Evolutionary conservation across 2,329 filamentous ascomycete species (phyloP), one percentile per base, ranked within the genome.

Genomic region (Aspergillus sp.): DNA sequence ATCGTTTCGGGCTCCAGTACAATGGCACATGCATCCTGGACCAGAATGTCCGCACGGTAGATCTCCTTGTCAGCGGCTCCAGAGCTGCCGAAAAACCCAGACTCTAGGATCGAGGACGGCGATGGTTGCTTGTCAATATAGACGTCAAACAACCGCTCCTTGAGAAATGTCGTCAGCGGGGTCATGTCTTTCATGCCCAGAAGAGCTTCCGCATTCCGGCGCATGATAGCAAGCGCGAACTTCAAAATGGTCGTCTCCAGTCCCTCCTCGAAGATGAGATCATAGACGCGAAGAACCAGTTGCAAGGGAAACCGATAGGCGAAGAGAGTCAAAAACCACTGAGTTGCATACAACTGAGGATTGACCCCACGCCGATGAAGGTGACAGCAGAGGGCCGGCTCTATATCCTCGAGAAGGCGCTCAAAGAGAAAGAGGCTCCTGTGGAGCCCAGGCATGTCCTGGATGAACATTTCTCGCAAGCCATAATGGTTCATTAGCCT

Each of bases 281-380:
- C 94, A 72, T 97, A 99, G 47, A 99, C 95, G 30, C 94, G 89
- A 52, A 99, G 85, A 6, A 99, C 94, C 9, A 99, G 84, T 68
- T 99, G 94, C 7, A 99, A 80, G 8, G 94, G 94, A 71, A 99
- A 99, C 40, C 95, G 89, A 71, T 99, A 99, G 30, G 93, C 91
- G 67, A 99, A 99, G n/a, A 99, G 80, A 0, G 94, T 99, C 46
- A 99, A 81, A 73, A 99, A 99, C 94, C 94, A 99, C 71, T 99
- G 94, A 0, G 94, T 99, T 42, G 94, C 94, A 68, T 99, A 99
- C 8, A 99, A 80, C 66, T 96, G 90, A 1, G 94, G 88, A 8
- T 88, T 88, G 50, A 99, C 94, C 59, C 90, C 87, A 51, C 89
- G 85, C 53, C 94, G 86, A 65, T 89, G 89, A 51, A 99, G 83